A percentile compares a stretch with the other conserved stretches of the same genome.
Evolutionary conservation across 352 stramenopile genomes (phyloP).

Genomic region (Globisporangium lucens): DNA sequence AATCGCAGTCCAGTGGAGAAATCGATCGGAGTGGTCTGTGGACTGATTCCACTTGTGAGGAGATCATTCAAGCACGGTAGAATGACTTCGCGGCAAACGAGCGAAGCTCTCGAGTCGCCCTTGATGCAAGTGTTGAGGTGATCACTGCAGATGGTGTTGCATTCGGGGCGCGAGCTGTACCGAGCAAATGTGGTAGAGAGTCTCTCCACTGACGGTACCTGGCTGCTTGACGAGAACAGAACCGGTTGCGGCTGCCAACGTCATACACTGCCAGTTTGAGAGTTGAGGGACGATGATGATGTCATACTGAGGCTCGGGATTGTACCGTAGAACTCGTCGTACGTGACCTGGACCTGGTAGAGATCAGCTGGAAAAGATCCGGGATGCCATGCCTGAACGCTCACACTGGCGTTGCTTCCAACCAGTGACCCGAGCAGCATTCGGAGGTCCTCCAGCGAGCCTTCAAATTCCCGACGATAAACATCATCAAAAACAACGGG

Average conservation of each 20-base stretch:
- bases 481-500: neutral
- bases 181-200: neutral
- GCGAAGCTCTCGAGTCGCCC: constrained; percentile 5
- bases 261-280: neutral
- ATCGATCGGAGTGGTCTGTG: neutral
- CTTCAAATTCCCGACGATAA: neutral
- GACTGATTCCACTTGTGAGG: neutral
- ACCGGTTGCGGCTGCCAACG: neutral
- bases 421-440: constrained; percentile 1
- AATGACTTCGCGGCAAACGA: constrained; percentile 16
- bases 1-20: neutral
- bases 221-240: neutral
- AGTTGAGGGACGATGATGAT: neutral
- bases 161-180: constrained; percentile 1
- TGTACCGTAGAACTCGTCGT: constrained; percentile 5
- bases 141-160: neutral
- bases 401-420: neutral
- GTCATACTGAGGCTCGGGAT: constrained; percentile 7
- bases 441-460: constrained; percentile 3
- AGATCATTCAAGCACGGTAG: constrained; percentile 12
- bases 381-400: neutral
- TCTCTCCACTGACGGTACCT: neutral
- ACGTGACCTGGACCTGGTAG: constrained; percentile 10
- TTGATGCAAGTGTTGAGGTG: constrained; percentile 1
- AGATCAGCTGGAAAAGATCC: neutral